These are phyloP conservation scores for Leccinum rimulosum DNA, from an alignment of 768 basidiomycete species.

Conservation along the genomic window DNA sequence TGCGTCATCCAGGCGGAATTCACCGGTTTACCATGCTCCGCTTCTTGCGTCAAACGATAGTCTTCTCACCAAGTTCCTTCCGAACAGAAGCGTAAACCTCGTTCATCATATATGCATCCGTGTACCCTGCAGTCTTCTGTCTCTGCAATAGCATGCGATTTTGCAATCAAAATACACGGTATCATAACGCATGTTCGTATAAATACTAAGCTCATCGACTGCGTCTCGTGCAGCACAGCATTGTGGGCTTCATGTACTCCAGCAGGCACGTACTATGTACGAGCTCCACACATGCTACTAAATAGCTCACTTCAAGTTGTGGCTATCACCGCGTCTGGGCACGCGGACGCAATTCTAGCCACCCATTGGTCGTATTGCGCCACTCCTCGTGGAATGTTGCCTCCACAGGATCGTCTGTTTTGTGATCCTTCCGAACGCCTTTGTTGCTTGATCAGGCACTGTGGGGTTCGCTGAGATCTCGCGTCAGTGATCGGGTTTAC, in stretches of 20 bases:
- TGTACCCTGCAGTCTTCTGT: conserved; percentile 4
- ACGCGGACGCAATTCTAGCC: conserved; percentile 2
- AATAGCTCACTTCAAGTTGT: not conserved
- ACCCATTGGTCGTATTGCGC: conserved; percentile 5
- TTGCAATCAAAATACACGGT: conserved; percentile 14
- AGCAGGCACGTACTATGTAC: not conserved
- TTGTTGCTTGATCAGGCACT: conserved; percentile 12
- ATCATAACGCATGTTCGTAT: conserved; percentile 6
- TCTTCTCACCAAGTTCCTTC: conserved; percentile 23
- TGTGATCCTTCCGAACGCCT: conserved; percentile 14
- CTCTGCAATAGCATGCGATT: conserved; percentile 12
- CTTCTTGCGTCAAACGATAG: conserved; percentile 9
- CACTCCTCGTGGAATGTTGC: conserved; percentile 20
- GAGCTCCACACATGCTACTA: conserved; percentile 12
- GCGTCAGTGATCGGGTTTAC: conserved; percentile 13
- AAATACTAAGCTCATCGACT: conserved; percentile 1
- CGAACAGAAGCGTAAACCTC: conserved; percentile 18
- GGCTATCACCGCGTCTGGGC: not conserved
- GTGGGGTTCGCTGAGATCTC: conserved; percentile 25
- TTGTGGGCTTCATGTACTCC: not conserved
- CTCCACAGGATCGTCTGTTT: conserved; percentile 1
- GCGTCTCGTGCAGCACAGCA: conserved; percentile 3
- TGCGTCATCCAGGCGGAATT: conserved; percentile 8
- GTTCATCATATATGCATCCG: conserved; percentile 10
- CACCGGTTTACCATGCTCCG: conserved; percentile 10